Evolutionary conservation across 2,329 filamentous ascomycete species (phyloP).

Genomic region (Apiospora phragmitis): DNA sequence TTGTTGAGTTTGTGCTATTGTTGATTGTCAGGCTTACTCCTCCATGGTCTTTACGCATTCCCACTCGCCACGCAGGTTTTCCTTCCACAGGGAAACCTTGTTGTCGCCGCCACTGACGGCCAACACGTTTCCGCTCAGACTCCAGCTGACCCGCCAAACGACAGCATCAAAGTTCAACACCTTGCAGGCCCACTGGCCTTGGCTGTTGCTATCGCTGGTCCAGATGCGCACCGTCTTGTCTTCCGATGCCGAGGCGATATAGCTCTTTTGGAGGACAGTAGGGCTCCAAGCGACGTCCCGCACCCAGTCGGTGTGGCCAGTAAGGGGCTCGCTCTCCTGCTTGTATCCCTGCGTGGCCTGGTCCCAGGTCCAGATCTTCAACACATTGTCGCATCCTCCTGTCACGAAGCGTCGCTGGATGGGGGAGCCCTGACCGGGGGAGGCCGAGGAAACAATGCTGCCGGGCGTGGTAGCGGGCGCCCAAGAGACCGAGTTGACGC

Average conservation of each 20-base stretch:
- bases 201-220: slow-evolving; percentile 71
- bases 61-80: slow-evolving; percentile 95
- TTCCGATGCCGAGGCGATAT: slow-evolving; percentile 93
- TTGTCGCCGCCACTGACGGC: slow-evolving; percentile 94
- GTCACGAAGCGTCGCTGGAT: slow-evolving; percentile 86
- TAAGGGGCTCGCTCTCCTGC: slow-evolving; percentile 63
- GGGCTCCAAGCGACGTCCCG: slow-evolving; percentile 97
- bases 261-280: slow-evolving; percentile 90
- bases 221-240: slow-evolving; percentile 98
- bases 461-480: slow-evolving; percentile 83
- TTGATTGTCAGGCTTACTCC: slow-evolving; percentile 53
- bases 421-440: slow-evolving; percentile 55
- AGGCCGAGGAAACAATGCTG: slow-evolving; percentile 74
- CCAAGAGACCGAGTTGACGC: slow-evolving; percentile 96
- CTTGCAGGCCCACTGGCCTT: slow-evolving; percentile 80
- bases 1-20: neutral
- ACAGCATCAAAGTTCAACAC: slow-evolving; percentile 84
- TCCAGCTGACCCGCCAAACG: slow-evolving; percentile 97
- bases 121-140: slow-evolving; percentile 91
- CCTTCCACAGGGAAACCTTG: slow-evolving; percentile 97
- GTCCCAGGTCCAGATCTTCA: slow-evolving; percentile 92
- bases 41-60: slow-evolving; percentile 96
- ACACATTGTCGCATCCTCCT: slow-evolving; percentile 87
- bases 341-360: slow-evolving; percentile 60
- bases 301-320: slow-evolving; percentile 93